Evolutionary conservation across 2,329 filamentous ascomycete genomes (phyloP), one percentile per base, ranked within the genome.

Genomic region (Phaeosphaeriaceae sp.): DNA sequence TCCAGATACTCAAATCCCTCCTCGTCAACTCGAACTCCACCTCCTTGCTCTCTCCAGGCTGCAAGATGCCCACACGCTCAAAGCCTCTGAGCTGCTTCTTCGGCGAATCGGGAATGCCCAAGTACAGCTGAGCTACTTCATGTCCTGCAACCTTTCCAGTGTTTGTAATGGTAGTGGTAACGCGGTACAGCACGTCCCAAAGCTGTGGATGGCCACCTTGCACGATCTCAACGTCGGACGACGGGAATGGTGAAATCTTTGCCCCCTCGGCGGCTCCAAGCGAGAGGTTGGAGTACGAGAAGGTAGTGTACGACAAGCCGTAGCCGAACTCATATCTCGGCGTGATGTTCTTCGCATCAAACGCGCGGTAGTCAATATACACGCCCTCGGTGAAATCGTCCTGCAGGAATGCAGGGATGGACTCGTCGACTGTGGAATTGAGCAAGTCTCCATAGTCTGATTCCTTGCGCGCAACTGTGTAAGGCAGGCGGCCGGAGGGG

Each of bases 1-100:
- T 91, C 93, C 93, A 97, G 78, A 92, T 93, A 76, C 90, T 92
- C 57, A 97, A 65, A 73, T 97, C 93, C 51, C 91, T 86, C 31
- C 93, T 85, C 7, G 87, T 91, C 48, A 97, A 76, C 7, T 86
- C 83, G 1, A 86, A 88, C 0, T 77, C 82, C 77, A 94, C 94
- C 2, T 82, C 84, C 7, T 79, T 82, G 48, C 83, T 86, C 73
- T 86, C 78, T 17, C 91, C 92, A 1, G 91, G 85, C 1, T 85
- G 81, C 59, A 97, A 86, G 1, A 60, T 17, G 44, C 82, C 83
- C 51, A 97, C 77, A 45, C 91, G 86, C 58, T 95, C 90, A 68
- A 97, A 97, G 19, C 89, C 89, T 58, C 93, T 87, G 7, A 97
- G 86, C 13, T 86, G 83, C 49, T 83, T 77, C 54, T 80, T 79